A percentile compares a stretch with the other conserved stretches of the same genome.
These are phyloP conservation scores for Zymoseptoria ardabiliae DNA, from an alignment of 2,329 filamentous ascomycete species.

Conservation along the genomic window DNA sequence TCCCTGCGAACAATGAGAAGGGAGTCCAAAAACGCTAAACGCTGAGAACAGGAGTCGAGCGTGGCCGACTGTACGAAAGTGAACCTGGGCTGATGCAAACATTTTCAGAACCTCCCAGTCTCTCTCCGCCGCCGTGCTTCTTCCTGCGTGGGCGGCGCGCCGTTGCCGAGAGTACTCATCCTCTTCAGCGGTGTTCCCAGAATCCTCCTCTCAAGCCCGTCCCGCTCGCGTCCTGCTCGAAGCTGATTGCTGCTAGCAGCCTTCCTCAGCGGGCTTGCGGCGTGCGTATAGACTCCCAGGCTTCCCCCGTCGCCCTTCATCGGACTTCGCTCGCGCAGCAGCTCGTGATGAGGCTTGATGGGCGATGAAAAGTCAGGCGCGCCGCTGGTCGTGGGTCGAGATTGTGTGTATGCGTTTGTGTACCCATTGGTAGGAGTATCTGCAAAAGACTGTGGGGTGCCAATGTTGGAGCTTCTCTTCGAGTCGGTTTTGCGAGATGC, in stretches of 20 bases:
- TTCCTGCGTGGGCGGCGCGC: constrained; percentile 6
- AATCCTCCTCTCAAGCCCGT: constrained; percentile 21
- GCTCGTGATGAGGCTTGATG: constrained; percentile 37
- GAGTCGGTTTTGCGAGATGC: constrained; percentile 14
- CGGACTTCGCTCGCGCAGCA: constrained; percentile 46
- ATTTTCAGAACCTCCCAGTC: constrained; percentile 24
- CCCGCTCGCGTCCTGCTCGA: constrained; percentile 21
- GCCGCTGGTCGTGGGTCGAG: constrained; percentile 29
- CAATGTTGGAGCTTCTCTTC: constrained; percentile 15
- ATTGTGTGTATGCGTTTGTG: constrained; percentile 27
- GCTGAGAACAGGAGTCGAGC: not conserved
- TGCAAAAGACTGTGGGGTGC: constrained; percentile 4
- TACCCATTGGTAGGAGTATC: constrained; percentile 19
- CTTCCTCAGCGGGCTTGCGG: constrained; percentile 77
- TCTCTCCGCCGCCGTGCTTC: constrained; percentile 18
- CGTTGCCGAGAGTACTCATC: constrained; percentile 32
- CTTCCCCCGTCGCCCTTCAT: constrained; percentile 61
- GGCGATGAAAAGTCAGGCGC: constrained; percentile 39
- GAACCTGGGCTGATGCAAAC: not conserved
- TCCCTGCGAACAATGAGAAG: too few species aligned
- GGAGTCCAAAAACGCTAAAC: not conserved
- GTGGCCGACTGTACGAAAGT: not conserved
- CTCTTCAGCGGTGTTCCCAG: constrained; percentile 39
- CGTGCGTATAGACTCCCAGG: constrained; percentile 71
- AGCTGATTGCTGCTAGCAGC: constrained; percentile 53